Conservation (phyloP, 2,329 filamentous ascomycete genomes). For the Paecilomyces formosus region DNA sequence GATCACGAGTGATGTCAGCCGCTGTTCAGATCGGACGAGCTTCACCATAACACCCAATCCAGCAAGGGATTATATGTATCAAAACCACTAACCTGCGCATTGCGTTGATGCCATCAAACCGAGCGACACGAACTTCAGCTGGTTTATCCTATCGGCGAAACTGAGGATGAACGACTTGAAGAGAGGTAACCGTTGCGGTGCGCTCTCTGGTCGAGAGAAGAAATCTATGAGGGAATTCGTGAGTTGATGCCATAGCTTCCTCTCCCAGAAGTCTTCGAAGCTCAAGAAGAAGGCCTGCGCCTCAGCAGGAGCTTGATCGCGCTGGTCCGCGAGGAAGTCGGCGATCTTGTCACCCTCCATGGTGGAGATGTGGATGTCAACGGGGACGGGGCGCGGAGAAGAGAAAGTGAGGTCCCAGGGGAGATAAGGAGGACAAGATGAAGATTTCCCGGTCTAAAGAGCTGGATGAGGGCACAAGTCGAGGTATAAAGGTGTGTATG, state of each 20-base stretch:
- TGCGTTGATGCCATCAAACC: constrained; percentile 81
- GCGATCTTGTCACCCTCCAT: constrained; percentile 87
- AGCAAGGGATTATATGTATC: constrained; percentile 2
- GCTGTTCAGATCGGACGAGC: background rate
- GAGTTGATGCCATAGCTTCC: constrained; percentile 98
- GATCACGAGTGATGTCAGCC: constrained; percentile 5
- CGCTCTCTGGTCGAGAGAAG: constrained; percentile 77
- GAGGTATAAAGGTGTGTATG: constrained; percentile 6
- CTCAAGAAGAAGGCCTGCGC: constrained; percentile 80
- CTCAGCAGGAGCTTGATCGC: constrained; percentile 78
- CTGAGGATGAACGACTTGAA: constrained; percentile 93
- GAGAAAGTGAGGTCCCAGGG: constrained; percentile 1
- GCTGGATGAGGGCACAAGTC: background rate
- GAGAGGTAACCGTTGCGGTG: constrained; percentile 74
- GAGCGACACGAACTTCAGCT: constrained; percentile 89
- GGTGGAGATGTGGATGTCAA: constrained; percentile 13
- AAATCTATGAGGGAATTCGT: constrained; percentile 82
- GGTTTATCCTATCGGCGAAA: constrained; percentile 98
- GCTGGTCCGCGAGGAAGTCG: constrained; percentile 86
- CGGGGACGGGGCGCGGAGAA: constrained; percentile 1
- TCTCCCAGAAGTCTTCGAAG: constrained; percentile 96
- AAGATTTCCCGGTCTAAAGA: background rate
- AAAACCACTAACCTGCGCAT: constrained; percentile 42
- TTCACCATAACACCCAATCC: background rate
- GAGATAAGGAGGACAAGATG: constrained; percentile 5